A percentile compares a stretch with the other conserved stretches of the same genome.
These are phyloP conservation scores for Rhodotorula babjevae DNA, from an alignment of 768 basidiomycete species.

Conservation along the genomic window DNA sequence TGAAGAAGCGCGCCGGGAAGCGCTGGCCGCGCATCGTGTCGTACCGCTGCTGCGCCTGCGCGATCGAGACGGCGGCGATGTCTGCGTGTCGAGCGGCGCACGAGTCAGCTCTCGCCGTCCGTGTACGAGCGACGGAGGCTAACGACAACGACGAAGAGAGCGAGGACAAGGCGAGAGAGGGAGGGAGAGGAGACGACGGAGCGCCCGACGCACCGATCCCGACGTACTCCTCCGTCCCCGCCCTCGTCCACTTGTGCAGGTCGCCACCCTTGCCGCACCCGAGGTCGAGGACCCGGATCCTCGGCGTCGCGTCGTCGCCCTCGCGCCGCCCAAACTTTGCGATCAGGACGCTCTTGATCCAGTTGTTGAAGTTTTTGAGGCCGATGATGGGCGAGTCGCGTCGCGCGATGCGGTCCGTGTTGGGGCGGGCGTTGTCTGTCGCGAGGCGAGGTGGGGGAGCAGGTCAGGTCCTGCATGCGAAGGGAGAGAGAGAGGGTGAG, in stretches of 20 bases:
- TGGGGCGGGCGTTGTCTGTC: slow-evolving; percentile 79
- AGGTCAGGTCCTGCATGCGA: background rate
- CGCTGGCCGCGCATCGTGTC: slow-evolving; percentile 53
- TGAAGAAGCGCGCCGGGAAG: slow-evolving; percentile 75
- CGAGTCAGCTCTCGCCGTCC: too few species aligned
- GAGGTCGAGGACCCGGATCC: slow-evolving; percentile 70
- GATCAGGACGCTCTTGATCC: slow-evolving; percentile 97
- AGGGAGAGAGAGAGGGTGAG: background rate
- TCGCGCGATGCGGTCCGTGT: slow-evolving; percentile 79
- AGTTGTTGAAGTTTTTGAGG: slow-evolving; percentile 96
- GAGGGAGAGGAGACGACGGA: too few species aligned
- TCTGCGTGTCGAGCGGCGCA: slow-evolving; percentile 46
- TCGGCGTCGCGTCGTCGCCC: slow-evolving; percentile 40
- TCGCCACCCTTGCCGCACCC: slow-evolving; percentile 99
- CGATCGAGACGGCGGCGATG: slow-evolving; percentile 79
- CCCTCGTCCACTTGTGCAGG: slow-evolving; percentile 89
- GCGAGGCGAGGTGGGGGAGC: too few species aligned
- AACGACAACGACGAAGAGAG: slow-evolving; percentile 7
- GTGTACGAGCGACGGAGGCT: too few species aligned
- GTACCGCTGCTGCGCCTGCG: slow-evolving; percentile 76
- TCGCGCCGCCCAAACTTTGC: slow-evolving; percentile 58
- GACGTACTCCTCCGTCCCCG: slow-evolving; percentile 69
- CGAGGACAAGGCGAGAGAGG: too few species aligned
- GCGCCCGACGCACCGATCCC: slow-evolving; percentile 76
- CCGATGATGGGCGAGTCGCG: slow-evolving; percentile 90